These are phyloP conservation scores for Aureobasidium mangrovei DNA, from an alignment of 2,329 filamentous ascomycete species.

Conservation along the genomic window DNA sequence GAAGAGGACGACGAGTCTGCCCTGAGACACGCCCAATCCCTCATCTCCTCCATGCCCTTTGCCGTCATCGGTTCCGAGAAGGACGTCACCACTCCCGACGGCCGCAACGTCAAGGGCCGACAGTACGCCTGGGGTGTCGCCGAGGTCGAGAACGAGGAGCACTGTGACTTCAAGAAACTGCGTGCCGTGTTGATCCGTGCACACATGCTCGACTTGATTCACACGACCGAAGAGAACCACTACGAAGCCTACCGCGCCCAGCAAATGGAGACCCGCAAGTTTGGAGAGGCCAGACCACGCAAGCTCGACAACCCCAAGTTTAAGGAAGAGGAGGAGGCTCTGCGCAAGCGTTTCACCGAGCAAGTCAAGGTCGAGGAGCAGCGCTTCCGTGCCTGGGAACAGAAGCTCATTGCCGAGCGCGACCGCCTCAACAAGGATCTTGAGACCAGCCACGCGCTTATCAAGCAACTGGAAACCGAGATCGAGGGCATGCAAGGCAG, in stretches of 20 bases:
- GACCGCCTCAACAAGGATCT: slow-evolving; percentile 99
- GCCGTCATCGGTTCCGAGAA: slow-evolving; percentile 98
- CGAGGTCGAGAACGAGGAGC: slow-evolving; percentile 98
- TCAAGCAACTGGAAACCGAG: slow-evolving; percentile 85
- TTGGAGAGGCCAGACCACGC: slow-evolving; percentile 90
- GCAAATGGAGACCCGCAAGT: slow-evolving; percentile 99
- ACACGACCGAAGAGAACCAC: slow-evolving; percentile 98
- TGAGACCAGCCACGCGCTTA: slow-evolving; percentile 86
- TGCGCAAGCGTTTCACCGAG: slow-evolving; percentile 98
- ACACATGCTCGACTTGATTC: slow-evolving; percentile 99
- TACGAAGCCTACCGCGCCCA: slow-evolving; percentile 98
- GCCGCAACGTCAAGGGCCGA: slow-evolving; percentile 94
- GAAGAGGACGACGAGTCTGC: slow-evolving; percentile 98
- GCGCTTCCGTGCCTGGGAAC: slow-evolving; percentile 98
- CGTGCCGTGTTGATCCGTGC: slow-evolving; percentile 94
- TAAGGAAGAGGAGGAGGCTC: slow-evolving; percentile 98
- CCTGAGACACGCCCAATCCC: slow-evolving; percentile 83
- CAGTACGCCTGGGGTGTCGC: slow-evolving; percentile 99
- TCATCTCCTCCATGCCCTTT: slow-evolving; percentile 97
- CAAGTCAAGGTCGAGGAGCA: slow-evolving; percentile 99
- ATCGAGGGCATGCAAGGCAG: slow-evolving; percentile 76
- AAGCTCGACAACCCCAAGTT: slow-evolving; percentile 99
- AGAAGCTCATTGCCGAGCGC: slow-evolving; percentile 98
- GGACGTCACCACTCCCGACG: slow-evolving; percentile 93
- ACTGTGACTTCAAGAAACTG: slow-evolving; percentile 99